phyloP scores from a whole-genome alignment of 345 rosid species.

The Dimocarpus longan region DNA sequence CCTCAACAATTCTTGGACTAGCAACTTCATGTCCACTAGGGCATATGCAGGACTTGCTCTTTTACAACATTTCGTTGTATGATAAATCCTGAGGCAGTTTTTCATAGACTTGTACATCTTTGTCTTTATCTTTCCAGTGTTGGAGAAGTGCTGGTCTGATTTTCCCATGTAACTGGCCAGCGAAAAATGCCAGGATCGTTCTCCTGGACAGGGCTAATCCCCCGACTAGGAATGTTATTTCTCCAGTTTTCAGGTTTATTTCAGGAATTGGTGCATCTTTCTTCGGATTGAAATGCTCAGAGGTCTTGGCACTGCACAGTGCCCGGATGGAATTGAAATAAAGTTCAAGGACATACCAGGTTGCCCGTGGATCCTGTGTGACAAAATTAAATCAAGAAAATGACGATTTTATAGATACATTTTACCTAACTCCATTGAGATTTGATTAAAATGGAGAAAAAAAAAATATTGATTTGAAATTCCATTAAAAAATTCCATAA shows the following conservation, averaged over 20 bases:
- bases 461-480: no score
- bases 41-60: conserved; percentile 58
- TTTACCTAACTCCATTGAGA: no score
- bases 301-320: conserved; percentile 60
- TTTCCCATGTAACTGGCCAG: conserved; percentile 48
- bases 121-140: conserved; percentile 49
- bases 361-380: conserved; percentile 57
- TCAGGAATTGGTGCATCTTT: conserved; percentile 59
- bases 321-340: conserved; percentile 50
- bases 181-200: conserved; percentile 47
- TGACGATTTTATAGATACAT: no score
- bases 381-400: no score
- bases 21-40: conserved; percentile 65
- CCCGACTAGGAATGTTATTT: conserved; percentile 15
- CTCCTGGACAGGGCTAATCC: conserved; percentile 31
- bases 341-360: conserved; percentile 53
- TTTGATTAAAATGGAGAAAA: no score
- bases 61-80: conserved; percentile 41
- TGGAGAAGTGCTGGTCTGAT: conserved; percentile 41
- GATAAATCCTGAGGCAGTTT: conserved; percentile 41
- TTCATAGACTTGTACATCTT: conserved; percentile 52
- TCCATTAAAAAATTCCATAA: no score
- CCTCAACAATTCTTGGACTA: conserved; percentile 63
- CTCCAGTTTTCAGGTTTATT: conserved; percentile 48
- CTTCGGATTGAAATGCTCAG: conserved; percentile 49